A percentile compares a stretch with the other conserved stretches of the same genome.
Conservation (phyloP, 441 rosid genomes). For the Rhodomyrtus psidioides region DNA sequence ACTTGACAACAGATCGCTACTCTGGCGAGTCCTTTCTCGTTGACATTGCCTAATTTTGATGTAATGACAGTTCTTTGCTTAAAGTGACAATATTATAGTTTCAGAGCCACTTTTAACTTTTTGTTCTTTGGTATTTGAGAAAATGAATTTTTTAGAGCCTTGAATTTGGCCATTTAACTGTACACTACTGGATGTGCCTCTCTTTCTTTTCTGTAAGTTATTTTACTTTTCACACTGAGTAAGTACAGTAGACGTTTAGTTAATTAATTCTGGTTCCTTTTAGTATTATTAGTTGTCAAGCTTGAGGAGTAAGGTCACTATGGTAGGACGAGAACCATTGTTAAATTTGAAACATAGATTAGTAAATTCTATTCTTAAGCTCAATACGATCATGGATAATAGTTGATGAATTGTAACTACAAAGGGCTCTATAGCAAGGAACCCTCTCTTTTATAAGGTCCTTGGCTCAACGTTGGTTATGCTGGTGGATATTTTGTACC, state of each 20-base stretch:
- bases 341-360: neutral
- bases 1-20: constrained; percentile 87
- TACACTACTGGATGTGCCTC: neutral
- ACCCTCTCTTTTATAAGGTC: neutral
- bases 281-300: neutral
- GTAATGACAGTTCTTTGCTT: neutral
- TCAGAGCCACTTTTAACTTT: neutral
- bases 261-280: neutral
- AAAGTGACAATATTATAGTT: neutral
- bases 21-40: constrained; percentile 50
- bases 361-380: neutral
- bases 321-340: neutral
- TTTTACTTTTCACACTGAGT: neutral
- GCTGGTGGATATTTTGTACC: neutral
- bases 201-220: neutral
- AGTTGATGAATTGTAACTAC: neutral
- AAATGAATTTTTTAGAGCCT: neutral
- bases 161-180: neutral
- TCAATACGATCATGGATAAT: neutral
- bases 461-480: neutral
- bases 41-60: neutral
- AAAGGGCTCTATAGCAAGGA: neutral
- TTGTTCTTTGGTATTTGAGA: neutral
- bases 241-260: neutral
- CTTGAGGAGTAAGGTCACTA: neutral